These are phyloP conservation scores for carrot (Daucus carota) DNA, from an alignment of 129 eudicot species.

Conservation along the genomic window DNA sequence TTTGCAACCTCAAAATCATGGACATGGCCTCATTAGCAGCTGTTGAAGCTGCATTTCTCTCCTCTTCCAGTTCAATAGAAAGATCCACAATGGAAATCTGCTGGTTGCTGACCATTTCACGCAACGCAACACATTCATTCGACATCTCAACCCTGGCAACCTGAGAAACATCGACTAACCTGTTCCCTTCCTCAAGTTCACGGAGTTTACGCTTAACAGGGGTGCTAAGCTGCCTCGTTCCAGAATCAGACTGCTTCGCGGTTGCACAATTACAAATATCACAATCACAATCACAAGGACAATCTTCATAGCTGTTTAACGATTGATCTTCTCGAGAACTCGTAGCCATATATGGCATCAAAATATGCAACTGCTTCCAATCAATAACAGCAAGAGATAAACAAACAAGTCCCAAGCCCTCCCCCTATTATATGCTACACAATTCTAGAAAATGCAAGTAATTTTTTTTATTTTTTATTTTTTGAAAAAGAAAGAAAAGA, in stretches of 20 bases:
- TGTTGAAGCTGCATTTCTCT: conserved; percentile 74
- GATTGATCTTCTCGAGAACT: conserved; percentile 35
- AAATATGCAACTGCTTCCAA: background rate
- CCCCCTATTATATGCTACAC: conserved; percentile 4
- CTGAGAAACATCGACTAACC: conserved; percentile 33
- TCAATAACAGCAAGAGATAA: background rate
- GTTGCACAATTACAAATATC: conserved; percentile 1
- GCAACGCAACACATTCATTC: conserved; percentile 59
- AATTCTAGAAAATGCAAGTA: background rate
- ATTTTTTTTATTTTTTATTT: background rate
- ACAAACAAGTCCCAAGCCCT: conserved; percentile 16
- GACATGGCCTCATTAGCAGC: conserved; percentile 97
- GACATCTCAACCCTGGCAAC: conserved; percentile 75
- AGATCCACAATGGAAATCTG: conserved; percentile 66
- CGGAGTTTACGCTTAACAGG: conserved; percentile 65
- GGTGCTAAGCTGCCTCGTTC: conserved; percentile 32
- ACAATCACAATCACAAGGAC: conserved; percentile 60
- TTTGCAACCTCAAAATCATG: conserved; percentile 85
- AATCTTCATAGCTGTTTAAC: conserved; percentile 35
- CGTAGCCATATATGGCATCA: conserved; percentile 20
- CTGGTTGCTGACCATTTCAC: conserved; percentile 71
- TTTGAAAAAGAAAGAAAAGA: background rate
- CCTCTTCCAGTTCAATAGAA: conserved; percentile 66
- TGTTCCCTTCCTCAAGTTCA: conserved; percentile 37
- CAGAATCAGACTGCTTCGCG: conserved; percentile 33